phyloP scores from a whole-genome alignment of 2,329 filamentous ascomycete species.

The Ceratocystiopsis brevicomis region DNA sequence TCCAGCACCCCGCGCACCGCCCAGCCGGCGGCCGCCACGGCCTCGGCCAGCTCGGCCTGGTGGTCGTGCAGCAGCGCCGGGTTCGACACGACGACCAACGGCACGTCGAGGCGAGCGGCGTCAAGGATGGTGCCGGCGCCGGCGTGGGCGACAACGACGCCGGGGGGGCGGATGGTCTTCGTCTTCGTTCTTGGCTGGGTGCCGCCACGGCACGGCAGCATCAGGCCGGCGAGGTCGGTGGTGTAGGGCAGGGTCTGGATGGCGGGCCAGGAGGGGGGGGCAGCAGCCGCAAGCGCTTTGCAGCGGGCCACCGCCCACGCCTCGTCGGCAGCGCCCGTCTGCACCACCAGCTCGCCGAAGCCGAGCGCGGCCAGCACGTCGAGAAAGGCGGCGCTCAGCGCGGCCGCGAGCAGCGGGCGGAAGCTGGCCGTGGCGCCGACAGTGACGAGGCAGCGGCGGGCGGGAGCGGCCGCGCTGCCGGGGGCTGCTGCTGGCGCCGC shows the following conservation, averaged over 20 bases:
- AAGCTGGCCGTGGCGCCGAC: conserved; percentile 86
- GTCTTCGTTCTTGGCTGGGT: conserved; percentile 14
- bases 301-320: conserved; percentile 25
- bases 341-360: conserved; percentile 58
- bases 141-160: conserved; percentile 74
- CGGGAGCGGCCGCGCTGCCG: neutral
- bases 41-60: conserved; percentile 67
- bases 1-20: conserved; percentile 26
- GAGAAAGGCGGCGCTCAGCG: conserved; percentile 45
- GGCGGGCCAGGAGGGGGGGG: conserved; percentile 2
- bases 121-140: conserved; percentile 83
- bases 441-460: conserved; percentile 56
- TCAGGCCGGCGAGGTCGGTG: conserved; percentile 37
- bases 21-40: conserved; percentile 57
- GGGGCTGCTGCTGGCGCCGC: neutral
- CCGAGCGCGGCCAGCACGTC: conserved; percentile 33
- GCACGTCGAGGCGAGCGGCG: conserved; percentile 51
- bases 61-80: conserved; percentile 69
- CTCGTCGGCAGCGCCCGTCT: conserved; percentile 54
- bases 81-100: conserved; percentile 84
- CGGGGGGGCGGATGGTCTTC: conserved; percentile 28
- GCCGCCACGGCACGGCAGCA: conserved; percentile 32
- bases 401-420: conserved; percentile 45
- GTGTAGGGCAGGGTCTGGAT: conserved; percentile 43
- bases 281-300: neutral